Evolutionary conservation across 768 basidiomycete genomes (phyloP), one percentile per base, ranked within the genome.

Genomic region (Kwoniella sp.): DNA sequence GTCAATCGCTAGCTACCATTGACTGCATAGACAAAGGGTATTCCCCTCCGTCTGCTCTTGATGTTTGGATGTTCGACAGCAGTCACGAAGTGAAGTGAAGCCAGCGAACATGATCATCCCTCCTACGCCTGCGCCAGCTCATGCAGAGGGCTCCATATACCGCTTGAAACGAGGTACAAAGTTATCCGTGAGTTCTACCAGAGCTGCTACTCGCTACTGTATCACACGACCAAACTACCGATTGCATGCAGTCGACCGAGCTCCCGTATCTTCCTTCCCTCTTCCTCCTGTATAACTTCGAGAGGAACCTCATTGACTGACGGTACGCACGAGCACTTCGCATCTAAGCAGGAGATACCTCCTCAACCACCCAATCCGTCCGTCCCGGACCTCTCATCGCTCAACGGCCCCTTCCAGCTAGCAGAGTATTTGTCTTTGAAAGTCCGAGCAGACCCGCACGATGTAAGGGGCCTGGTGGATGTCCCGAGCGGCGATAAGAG

Each of bases 351-450:
- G 71, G 67, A 68, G 4, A 23, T 72, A n/a, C 70, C 70, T 1
- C 70, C 66, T 22, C 55, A 58, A 4, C 64, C 68, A 31, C 57
- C 84, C 90, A 30, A 83, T 89, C 0, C 86, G 88, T 0, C 83
- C 12, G 55, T 76, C 1, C 79, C 79, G 0, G 34, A 67, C 13
- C 65, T 82, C 50, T 70, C 72, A 11, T 63, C 69, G 8, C 67
- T 95, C 30, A 90, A 94, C 82, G 93, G 91, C 79, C 91, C 93
- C 0, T 96, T 95, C 78, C 92, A 95, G 76, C 85, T 95, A 7
- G 92, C 95, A 74, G 95, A 98, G 76, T 95, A 93, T 82, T 91
- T 98, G 51, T 89, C 92, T 0, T 84, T 91, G 30, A 86, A 95
- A 68, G 90, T 95, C 63, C 87, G 90, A 17, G 83, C 86, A 28